Evolutionary conservation across 1,139 yeast species (phyloP), one percentile per base, ranked within the genome.

Genomic region (Debaryomyces sp.): DNA sequence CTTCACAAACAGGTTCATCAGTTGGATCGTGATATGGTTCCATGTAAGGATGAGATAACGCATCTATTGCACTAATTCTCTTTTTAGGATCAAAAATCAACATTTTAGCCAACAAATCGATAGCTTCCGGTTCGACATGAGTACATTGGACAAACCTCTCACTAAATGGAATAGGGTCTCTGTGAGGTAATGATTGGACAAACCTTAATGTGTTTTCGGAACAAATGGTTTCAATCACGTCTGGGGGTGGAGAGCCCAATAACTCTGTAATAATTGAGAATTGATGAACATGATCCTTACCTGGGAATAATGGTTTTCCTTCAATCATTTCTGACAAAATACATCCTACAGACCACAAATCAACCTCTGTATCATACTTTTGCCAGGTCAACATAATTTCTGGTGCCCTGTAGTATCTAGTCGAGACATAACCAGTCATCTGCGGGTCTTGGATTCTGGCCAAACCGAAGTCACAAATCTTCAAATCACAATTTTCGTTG

Each of bases 361-460:
- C 99, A 37, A 95, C 99, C 70, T 94, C 98, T n/a, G 91, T 87
- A 65, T 94, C 98, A 72, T 94, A 94, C 68, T 95, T 92, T 69
- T 94, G 99, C 99, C 99, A 94, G 22, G 98, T 92, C 58, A 94
- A 80, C 99, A 94, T 94, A 68, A 94, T 94, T 70, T 94, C 99
- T 0, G 99, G 99, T 0, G 99, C 99, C 55, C 99, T 76, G 68
- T 94, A 94, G 98, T 99, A 94, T 63, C 98, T 78, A 0, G 99
- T 92, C 27, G 99, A 98, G 29, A 94, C 98, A 66, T 94, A 94
- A 65, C 94, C 99, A 0, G 99, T 94, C 77, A 92, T 73, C 54
- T 86, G 95, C 0, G 92, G 89, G 57, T 88, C 88, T 53, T 82
- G 91, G 84, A 64, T 98, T 62, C 99, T 81, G 1, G 99, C 97